Base-by-base conservation (phyloP, 345 rosid species). In the Sisymbrium irio region DNA sequence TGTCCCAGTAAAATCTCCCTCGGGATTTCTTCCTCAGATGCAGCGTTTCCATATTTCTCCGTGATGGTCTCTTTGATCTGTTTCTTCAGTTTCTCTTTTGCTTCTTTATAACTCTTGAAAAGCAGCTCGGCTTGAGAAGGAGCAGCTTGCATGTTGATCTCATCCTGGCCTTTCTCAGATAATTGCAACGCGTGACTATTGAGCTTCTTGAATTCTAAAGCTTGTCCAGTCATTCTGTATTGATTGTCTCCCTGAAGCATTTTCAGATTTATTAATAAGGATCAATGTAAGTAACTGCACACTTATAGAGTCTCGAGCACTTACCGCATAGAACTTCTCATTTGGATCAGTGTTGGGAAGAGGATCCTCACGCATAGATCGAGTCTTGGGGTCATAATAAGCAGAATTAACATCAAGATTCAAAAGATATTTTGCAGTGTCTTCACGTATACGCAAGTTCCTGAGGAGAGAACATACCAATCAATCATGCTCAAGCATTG, bases 311-410 rank as follows among this genome's bases (percentile, higher is more conserved):
- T 33, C 39, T 9, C 17, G 9, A 51, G 11, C 14, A 81, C 85
- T 77, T 59, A 81, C 91, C 39, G 2, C 79, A 69, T 88, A 90
- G 66, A 90, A 85, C 68, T 90, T 90, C 70, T 90, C 94, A 61
- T 88, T 84, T 9, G 94, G 92, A 82, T 90, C 97, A 4, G 92
- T 89, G 57, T 90, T 84, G 20, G 90, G 97, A 74, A 88, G 90
- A 30, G 94, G 97, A 80, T 90, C 97, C 72, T 90, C 94, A 62
- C 95, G 92, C 97, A 87, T 78, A 1, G 90, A 84, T 22, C 93
- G 83, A 1, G 90, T 88, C 71, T 88, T 88, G 14, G 90, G 93
- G 68, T 88, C 93, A 66, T 88, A 88, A 58, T 84, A 72, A 13
- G 90, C 87, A 13, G 90, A 88, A 57, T 86, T 79, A 6, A 88